Conservation (phyloP, 2,329 filamentous ascomycete species). For the Aspergillus brasiliensis region DNA sequence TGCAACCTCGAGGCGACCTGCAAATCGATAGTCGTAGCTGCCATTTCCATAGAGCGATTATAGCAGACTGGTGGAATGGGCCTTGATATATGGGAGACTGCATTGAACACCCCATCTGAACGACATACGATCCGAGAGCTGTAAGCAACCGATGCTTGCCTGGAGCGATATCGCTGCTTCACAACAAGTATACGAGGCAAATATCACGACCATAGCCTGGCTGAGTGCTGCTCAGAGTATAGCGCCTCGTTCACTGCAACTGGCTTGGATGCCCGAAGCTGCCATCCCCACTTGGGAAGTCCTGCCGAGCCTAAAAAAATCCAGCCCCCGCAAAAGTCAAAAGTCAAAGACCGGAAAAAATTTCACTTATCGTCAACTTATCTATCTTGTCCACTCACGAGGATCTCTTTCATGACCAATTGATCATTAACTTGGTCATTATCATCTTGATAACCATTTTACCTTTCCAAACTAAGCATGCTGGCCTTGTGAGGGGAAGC, state of each 20-base stretch:
- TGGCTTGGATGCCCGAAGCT: neutral
- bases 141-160: neutral
- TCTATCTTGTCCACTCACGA: slow-evolving; percentile 3
- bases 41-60: neutral
- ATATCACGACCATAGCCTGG: neutral
- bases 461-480: neutral
- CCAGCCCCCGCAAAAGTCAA: slow-evolving; percentile 20
- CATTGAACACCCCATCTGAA: neutral
- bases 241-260: neutral
- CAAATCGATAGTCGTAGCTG: neutral
- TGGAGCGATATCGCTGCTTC: neutral
- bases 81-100: neutral
- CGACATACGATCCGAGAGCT: neutral
- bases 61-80: neutral
- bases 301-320: slow-evolving; percentile 30
- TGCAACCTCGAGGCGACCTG: neutral
- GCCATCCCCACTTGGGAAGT: slow-evolving; percentile 31
- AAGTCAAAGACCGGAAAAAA: slow-evolving; percentile 24
- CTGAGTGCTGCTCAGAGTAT: too few relatives aligned
- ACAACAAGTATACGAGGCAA: neutral
- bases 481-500: slow-evolving; percentile 8
- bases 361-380: slow-evolving; percentile 12
- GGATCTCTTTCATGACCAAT: slow-evolving; percentile 5
- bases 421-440: slow-evolving; percentile 1
- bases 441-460: neutral